phyloP scores from a whole-genome alignment of 2,329 filamentous ascomycete genomes.

The Neopestalotiopsis sp. region DNA sequence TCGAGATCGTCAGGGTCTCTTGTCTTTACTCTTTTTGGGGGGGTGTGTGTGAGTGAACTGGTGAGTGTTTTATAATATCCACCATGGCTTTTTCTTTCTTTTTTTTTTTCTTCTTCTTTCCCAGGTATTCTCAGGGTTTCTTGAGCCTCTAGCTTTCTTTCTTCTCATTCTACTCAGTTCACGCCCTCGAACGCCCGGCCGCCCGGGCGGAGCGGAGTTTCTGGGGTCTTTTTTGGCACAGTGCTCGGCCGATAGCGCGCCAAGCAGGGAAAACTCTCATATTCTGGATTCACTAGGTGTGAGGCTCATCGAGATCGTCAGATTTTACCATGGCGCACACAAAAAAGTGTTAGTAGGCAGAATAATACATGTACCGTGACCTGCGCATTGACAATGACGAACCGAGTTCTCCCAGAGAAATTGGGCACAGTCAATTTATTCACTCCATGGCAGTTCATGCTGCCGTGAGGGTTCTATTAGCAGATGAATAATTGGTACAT shows the following conservation, averaged over 20 bases:
- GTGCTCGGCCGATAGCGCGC: neutral
- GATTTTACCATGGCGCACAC: neutral
- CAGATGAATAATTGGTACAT: too few relatives aligned
- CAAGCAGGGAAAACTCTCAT: neutral
- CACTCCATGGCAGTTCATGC: too few relatives aligned
- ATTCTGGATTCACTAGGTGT: neutral
- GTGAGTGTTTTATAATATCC: neutral
- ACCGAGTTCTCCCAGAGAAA: too few relatives aligned
- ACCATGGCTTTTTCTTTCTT: too few relatives aligned
- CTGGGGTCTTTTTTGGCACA: neutral
- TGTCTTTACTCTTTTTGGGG: neutral
- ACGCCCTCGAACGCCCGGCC: neutral
- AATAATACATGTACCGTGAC: neutral
- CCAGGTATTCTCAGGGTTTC: too few relatives aligned
- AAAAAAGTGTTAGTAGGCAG: neutral
- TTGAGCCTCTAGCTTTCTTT: too few relatives aligned
- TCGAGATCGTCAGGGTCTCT: conserved; percentile 14
- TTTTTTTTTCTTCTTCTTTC: too few relatives aligned
- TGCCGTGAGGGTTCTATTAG: too few relatives aligned
- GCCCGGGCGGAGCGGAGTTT: neutral
- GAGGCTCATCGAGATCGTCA: neutral
- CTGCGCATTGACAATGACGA: neutral
- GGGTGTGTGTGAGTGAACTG: neutral
- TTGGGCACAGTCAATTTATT: too few relatives aligned
- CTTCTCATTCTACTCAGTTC: too few relatives aligned